Evolutionary conservation across 1,139 yeast genomes (phyloP).

Genomic region (Pichia sp.): DNA sequence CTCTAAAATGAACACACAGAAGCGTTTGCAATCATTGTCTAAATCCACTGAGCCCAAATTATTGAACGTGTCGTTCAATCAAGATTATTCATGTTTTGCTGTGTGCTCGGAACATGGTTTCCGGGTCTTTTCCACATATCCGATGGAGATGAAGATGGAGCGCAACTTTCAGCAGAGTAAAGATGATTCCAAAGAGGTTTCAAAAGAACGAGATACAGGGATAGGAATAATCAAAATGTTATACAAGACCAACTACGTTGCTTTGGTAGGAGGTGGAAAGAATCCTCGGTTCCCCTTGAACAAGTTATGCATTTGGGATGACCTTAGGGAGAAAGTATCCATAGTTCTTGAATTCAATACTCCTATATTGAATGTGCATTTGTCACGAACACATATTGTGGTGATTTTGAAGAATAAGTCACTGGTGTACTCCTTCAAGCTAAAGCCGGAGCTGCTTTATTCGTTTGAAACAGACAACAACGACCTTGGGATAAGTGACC

Average conservation of each 20-base stretch:
- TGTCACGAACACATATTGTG: constrained; percentile 69
- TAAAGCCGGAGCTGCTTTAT: constrained; percentile 67
- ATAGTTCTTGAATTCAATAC: constrained; percentile 66
- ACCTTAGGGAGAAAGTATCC: constrained; percentile 70
- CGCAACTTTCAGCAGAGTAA: constrained; percentile 37
- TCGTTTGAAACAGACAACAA: constrained; percentile 68
- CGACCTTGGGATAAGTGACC: constrained; percentile 61
- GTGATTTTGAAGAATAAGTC: constrained; percentile 64
- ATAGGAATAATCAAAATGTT: constrained; percentile 77
- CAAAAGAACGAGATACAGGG: constrained; percentile 35
- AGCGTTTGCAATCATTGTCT: constrained; percentile 23
- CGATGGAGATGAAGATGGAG: constrained; percentile 71
- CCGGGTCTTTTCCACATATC: constrained; percentile 81
- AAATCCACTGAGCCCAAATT: constrained; percentile 34
- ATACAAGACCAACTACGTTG: constrained; percentile 83
- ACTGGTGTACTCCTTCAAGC: constrained; percentile 69
- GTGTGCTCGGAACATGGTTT: constrained; percentile 78
- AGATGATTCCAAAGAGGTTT: neutral
- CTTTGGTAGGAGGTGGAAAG: constrained; percentile 82
- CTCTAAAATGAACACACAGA: constrained; percentile 38
- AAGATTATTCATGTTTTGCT: constrained; percentile 87
- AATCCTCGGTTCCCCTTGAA: constrained; percentile 72
- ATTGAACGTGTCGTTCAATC: constrained; percentile 67
- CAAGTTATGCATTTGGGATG: constrained; percentile 86
- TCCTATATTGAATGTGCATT: constrained; percentile 64